Evolutionary conservation across 208 protist genomes (phyloP), one percentile per base, ranked within the genome.

Genomic region (Leishmania braziliensis): DNA sequence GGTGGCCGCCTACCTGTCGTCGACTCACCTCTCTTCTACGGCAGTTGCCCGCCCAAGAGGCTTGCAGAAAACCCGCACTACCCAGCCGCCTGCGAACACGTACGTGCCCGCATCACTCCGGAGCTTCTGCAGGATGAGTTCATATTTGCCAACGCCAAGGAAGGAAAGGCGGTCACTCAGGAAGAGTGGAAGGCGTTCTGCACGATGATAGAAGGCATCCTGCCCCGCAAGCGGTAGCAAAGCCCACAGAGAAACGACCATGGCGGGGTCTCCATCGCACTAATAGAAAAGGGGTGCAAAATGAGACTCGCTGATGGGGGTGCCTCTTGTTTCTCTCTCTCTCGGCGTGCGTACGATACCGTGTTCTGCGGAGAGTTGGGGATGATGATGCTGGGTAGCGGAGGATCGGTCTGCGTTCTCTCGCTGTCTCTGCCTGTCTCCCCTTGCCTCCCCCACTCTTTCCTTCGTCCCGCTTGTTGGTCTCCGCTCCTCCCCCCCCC

Each of bases 51-150:
- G 56, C 88, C 88, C 4, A 77, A 85, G 43, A 65, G 71, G 43
- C 73, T 92, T 4, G 68, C 76, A 36, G 5, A 60, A 29, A 76
- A 84, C 68, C 75, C 86, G 33, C 62, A 77, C 72, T 93, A 77
- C 77, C 58, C 46, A 0, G 77, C 78, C 20, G 89, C 87, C 48
- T 54, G 50, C 39, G 72, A 83, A 29, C 81, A 78, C 5, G 39
- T 91, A 63, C 75, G 83, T 16, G 77, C 80, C 20, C 82, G 71
- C 18, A 86, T 90, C 51, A n/a, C 89, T 16, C 89, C 89, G 23
- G 81, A 91, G 75, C 54, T 93, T 51, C 80, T 93, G 66, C 70
- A 85, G 26, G 89, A 93, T 62, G 68, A 79, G 12, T 89, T 93
- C 56, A 29, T 93, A 39, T 78, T 89, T 3, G 33, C 77, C 29